Evolutionary conservation across 345 rosid genomes (phyloP), one percentile per base, ranked within the genome.

Genomic region (Rubroshorea leprosula): DNA sequence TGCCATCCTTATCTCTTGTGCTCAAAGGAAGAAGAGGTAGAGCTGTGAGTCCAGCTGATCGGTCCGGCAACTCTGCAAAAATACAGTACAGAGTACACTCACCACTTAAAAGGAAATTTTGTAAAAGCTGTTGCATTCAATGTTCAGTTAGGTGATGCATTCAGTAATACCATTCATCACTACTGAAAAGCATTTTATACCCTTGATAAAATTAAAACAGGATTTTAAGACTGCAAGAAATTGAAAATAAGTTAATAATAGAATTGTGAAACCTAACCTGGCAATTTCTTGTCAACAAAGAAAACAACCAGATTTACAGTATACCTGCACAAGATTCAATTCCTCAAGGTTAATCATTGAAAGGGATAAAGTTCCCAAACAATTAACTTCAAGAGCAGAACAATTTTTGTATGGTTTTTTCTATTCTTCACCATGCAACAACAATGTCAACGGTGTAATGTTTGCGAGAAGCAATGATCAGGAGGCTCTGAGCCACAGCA

Each of bases 371-470:
- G 11, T 1, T 8, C 7, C 7, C 1, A 35, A 1, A 6, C 41
- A 35, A 6, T 35, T 35, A 3, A 35, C 41, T 35, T 35, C 11
- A 35, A n/a, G 9, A 35, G 41, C 5, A 2, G 12, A 35, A 8
- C 16, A 6, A 14, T 18, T 9, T 19, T 17, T 19, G 2, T 14
- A n/a, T n/a, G n/a, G n/a, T n/a, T n/a, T n/a, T n/a, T n/a, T n/a
- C n/a, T n/a, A n/a, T n/a, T n/a, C n/a, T 68, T 60, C 70, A 90
- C 95, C 97, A 90, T 54, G 93, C 93, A 72, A 90, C 90, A 61
- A 83, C 85, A 51, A 84, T 58, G 62, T 90, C 97, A 21, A 87
- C 96, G 0, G 95, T 80, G 72, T 89, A 86, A 76, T 86, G 91
- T 68, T 89, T 86, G 73, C 86, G 81, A 48, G 93, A 90, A 44